Evolutionary conservation across 306 rosid species (phyloP).

Genomic region (Vigna unguiculata): DNA sequence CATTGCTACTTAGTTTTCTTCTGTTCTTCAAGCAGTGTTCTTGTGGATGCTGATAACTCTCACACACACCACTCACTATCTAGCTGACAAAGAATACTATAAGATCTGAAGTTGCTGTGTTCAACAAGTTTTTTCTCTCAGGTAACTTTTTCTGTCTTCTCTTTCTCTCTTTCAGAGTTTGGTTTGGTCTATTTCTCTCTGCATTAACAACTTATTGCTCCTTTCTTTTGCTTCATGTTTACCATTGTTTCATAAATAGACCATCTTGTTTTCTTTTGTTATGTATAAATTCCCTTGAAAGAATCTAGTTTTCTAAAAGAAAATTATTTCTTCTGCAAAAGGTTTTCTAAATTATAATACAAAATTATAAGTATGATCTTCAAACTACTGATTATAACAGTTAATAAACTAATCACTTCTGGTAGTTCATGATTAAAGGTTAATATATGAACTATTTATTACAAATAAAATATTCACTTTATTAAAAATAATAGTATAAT

Average conservation of each 20-base stretch:
- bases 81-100: neutral
- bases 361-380: too few relatives aligned
- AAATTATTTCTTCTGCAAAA: too few relatives aligned
- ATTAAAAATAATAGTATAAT: neutral
- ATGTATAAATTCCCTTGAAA: neutral
- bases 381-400: too few relatives aligned
- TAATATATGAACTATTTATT: too few relatives aligned
- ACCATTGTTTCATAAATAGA: slow-evolving; percentile 11
- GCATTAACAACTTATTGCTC: neutral
- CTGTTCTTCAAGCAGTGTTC: slow-evolving; percentile 1
- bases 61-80: neutral
- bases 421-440: too few relatives aligned
- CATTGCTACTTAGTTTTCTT: neutral
- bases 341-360: too few relatives aligned
- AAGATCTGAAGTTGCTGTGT: neutral
- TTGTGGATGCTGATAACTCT: neutral
- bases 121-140: slow-evolving; percentile 14
- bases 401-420: too few relatives aligned
- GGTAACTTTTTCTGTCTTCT: slow-evolving; percentile 24
- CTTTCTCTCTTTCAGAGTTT: neutral
- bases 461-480: neutral
- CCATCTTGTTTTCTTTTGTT: neutral
- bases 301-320: neutral
- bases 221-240: slow-evolving; percentile 21
- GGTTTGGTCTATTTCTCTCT: neutral